Conservation (phyloP, 139 green algal genomes). For the Chlorella sorokiniana region DNA sequence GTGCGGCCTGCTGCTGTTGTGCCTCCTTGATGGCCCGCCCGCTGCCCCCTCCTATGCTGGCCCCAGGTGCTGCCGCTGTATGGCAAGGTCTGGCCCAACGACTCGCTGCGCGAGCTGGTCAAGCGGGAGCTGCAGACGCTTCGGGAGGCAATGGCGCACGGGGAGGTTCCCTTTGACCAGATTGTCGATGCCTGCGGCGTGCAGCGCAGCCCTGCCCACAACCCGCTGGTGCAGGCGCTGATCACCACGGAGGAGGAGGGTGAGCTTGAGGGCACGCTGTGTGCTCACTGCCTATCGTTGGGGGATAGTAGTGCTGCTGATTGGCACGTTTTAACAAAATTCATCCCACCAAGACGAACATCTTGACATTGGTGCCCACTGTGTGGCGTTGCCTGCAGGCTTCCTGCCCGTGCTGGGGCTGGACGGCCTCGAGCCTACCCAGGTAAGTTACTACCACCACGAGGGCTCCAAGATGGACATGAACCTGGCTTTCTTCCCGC, state of each 20-base stretch:
- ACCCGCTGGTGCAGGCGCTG: not conserved
- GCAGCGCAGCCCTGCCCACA: not conserved
- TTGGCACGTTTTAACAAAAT: not conserved
- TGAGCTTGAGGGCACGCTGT: not conserved
- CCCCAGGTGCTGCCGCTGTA: not conserved
- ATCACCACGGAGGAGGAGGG: not conserved
- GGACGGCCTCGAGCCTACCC: not conserved
- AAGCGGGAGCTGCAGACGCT: not conserved
- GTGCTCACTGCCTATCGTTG: not conserved
- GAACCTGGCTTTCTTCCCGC: not conserved
- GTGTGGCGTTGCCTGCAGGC: not conserved
- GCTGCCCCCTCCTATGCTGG: not conserved
- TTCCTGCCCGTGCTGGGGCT: not conserved
- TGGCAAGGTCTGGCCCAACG: not conserved
- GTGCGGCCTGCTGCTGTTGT: too few relatives aligned
- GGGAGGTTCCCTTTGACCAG: not conserved
- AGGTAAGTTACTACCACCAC: not conserved
- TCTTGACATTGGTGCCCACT: not conserved
- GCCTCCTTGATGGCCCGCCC: too few relatives aligned
- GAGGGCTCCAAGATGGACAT: not conserved
- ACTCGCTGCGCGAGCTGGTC: not conserved
- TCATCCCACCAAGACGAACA: too few relatives aligned
- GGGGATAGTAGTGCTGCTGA: not conserved
- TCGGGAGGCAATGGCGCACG: not conserved
- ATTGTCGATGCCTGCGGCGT: not conserved